Evolutionary conservation across 331 rosid species (phyloP), one percentile per base, ranked within the genome.

Genomic region (Telfairia occidentalis): DNA sequence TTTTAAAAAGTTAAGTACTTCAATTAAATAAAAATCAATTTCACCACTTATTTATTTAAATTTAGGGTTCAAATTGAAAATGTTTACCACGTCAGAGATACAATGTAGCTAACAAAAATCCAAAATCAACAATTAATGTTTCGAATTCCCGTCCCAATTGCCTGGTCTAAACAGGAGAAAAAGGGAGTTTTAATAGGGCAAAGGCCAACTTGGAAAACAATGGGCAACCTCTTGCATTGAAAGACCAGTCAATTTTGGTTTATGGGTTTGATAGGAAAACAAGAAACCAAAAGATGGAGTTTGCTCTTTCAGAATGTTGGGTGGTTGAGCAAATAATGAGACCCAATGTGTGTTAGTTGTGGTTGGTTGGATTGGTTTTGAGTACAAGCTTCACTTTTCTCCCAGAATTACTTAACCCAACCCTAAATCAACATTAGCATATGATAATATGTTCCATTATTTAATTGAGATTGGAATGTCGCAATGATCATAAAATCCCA

Each of bases 181-280:
- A 73, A 21, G 4, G 37, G 4, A 59, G 53, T 32, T 54, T n/a
- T 6, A 40, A 48, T 21, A 65, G 67, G 71, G 29, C 5, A 23
- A 67, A 77, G 81, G 34, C 73, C 86, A 70, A 64, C 7, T 18
- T 21, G 16, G 79, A 82, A 78, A 82, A 78, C 79, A 48, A 76
- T 66, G 78, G 34, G 32, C 18, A 70, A 43, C 80, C 59, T 9
- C 78, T 49, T 11, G 18, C 30, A 40, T 66, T 75, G 50, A 63
- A 28, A 40, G 21, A 71, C 61, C 75, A 78, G 45, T 42, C 48
- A 35, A 78, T 80, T 76, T 76, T 76, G 59, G 46, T 10, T 28
- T 24, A 19, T 21, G 40, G 35, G 26, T 12, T 74, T 74, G 74
- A 50, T 12, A 7, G 18, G 12, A 23, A 73, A 72, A 63, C 2